Conservation (phyloP, 768 basidiomycete genomes). For the Naganishia kalamii region DNA sequence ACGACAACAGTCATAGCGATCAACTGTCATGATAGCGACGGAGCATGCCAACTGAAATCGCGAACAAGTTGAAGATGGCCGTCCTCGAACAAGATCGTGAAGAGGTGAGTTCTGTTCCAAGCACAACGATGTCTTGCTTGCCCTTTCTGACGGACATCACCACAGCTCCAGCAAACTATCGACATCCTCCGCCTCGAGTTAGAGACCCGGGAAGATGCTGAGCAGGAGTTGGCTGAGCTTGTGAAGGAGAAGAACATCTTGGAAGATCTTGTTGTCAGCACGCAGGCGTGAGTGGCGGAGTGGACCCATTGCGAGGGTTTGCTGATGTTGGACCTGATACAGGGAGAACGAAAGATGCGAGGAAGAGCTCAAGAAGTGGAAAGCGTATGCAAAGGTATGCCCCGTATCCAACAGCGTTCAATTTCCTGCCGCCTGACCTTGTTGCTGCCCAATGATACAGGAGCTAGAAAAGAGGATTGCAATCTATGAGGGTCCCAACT, state of each 20-base stretch:
- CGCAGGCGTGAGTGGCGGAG: not conserved
- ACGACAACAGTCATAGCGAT: too few relatives aligned
- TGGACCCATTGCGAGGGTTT: not conserved
- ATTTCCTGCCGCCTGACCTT: not conserved
- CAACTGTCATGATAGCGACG: not conserved
- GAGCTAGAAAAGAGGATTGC: constrained; percentile 14
- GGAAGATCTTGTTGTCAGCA: not conserved
- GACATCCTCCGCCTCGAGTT: not conserved
- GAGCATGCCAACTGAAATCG: not conserved
- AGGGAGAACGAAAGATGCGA: constrained; percentile 22
- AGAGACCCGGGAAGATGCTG: not conserved
- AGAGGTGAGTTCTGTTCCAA: not conserved
- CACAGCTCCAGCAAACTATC: not conserved
- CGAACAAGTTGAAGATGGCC: not conserved
- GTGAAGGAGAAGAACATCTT: constrained; percentile 8
- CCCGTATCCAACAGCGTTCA: not conserved
- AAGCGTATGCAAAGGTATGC: constrained; percentile 17
- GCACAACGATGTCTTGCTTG: not conserved
- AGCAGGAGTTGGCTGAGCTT: not conserved
- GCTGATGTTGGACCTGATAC: not conserved
- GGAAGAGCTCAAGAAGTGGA: constrained; percentile 16
- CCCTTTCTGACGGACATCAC: not conserved
- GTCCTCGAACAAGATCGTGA: not conserved
- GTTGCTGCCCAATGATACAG: not conserved
- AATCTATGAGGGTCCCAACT: constrained; percentile 4